Base-by-base conservation (phyloP, 306 rosid species). In the Psophocarpus tetragonolobus region DNA sequence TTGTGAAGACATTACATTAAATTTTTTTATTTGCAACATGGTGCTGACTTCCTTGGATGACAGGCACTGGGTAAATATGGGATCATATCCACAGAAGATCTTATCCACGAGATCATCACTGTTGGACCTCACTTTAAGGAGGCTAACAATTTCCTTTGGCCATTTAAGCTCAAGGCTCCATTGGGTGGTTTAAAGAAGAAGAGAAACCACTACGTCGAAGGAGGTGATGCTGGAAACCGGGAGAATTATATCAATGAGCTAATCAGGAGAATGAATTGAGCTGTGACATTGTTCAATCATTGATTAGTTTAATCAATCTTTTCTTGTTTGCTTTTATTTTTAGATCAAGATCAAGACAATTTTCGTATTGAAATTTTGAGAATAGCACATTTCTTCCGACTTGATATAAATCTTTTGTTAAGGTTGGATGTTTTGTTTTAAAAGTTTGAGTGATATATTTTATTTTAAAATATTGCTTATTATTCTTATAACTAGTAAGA, bases 111-210 rank as follows among this genome's bases (percentile, higher is more conserved):
- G 90, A 94, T 92, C 79, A 62, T 87, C 58, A 87, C 93, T 0
- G 98, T 90, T 17, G 98, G 97, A n/a, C 96, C 97, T 5, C 97
- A 93, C 67, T 93, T 93, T 14, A 93, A 85, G 92, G 92, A 91
- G 82, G 96, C 98, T 47, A 92, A 92, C 80, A 94, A 92, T 86
- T 92, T 88, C 80, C 90, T 94, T 2, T 94, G 98, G 97, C 97
- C 98, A 38, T 91, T 94, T 61, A 91, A 93, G 90, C 96, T 93
- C 17, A 93, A 88, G 91, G 98, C 98, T 4, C 98, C 98, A 6
- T 60, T 91, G 90, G 94, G 98, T 41, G 98, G 98, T 18, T 81
- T 94, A 30, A 84, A 94, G 85, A 94, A 94, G 84, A 93, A 93
- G 91, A 85, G 98, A 71, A 93, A 93, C 87, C 97, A 93, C 73